Evolutionary conservation across 2,329 filamentous ascomycete species (phyloP).

Genomic region (Acrodontium crateriforme): DNA sequence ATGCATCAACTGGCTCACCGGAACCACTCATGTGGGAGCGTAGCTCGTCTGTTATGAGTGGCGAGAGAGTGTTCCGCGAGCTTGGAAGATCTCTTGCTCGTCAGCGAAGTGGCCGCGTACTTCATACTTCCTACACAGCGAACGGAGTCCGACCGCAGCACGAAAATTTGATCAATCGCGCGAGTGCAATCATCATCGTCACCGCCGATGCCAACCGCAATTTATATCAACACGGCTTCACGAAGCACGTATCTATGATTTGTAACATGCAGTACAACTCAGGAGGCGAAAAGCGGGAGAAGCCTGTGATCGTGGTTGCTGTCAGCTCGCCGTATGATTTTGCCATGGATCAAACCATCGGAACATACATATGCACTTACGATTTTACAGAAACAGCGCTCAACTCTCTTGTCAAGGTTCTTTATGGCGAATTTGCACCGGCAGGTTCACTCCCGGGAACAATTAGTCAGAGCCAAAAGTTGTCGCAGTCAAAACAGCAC

Average conservation of each 20-base stretch:
- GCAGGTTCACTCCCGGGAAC: conserved; percentile 51
- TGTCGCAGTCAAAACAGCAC: conserved; percentile 77
- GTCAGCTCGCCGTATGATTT: conserved; percentile 96
- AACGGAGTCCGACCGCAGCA: conserved; percentile 87
- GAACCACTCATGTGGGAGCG: conserved; percentile 44
- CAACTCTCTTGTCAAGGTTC: conserved; percentile 65
- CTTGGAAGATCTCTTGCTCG: conserved; percentile 77
- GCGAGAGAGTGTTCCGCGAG: conserved; percentile 83
- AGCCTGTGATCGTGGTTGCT: conserved; percentile 78
- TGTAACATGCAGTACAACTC: conserved; percentile 66
- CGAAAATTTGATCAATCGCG: conserved; percentile 79
- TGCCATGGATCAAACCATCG: conserved; percentile 78
- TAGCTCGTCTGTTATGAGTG: conserved; percentile 63
- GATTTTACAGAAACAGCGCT: conserved; percentile 91
- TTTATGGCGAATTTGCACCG: conserved; percentile 60
- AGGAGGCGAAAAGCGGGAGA: conserved; percentile 58
- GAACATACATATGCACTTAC: conserved; percentile 89
- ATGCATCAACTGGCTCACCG: conserved; percentile 42
- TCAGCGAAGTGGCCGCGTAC: conserved; percentile 68
- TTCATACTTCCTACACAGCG: conserved; percentile 90
- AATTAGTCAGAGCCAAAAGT: conserved; percentile 73
- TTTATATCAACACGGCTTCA: conserved; percentile 84
- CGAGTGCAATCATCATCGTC: conserved; percentile 76
- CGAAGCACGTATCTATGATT: conserved; percentile 92
- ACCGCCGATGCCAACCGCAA: conserved; percentile 92